A percentile compares a stretch with the other conserved stretches of the same genome.
These are phyloP conservation scores for Trichoderma atrobrunneum DNA, from an alignment of 2,329 filamentous ascomycete genomes.

Conservation along the genomic window DNA sequence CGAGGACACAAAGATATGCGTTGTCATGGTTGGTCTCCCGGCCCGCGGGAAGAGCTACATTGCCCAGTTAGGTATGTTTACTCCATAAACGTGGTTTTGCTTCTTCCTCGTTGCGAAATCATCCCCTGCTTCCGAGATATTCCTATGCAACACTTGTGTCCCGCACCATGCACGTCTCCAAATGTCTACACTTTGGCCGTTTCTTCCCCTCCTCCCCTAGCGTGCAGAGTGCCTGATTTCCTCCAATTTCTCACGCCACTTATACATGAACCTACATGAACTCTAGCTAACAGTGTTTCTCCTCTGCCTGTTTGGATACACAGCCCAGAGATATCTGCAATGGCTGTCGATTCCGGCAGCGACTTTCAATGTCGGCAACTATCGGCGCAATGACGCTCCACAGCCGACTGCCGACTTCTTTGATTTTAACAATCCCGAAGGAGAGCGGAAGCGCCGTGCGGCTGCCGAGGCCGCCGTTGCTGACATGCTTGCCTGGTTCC, in stretches of 20 bases:
- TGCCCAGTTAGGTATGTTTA: conserved; percentile 79
- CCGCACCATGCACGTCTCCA: not conserved
- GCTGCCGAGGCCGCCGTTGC: conserved; percentile 88
- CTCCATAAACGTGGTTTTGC: not conserved
- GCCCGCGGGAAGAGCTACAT: conserved; percentile 97
- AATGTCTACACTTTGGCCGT: not conserved
- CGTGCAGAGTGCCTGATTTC: not conserved
- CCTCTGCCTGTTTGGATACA: conserved; percentile 1
- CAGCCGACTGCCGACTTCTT: conserved; percentile 95
- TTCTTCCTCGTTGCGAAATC: not conserved
- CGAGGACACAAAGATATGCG: conserved; percentile 94
- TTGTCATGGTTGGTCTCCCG: conserved; percentile 97
- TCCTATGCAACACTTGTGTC: not conserved
- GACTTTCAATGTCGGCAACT: conserved; percentile 97
- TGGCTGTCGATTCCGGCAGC: conserved; percentile 94
- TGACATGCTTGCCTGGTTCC: conserved; percentile 95
- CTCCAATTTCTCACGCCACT: conserved; percentile 15
- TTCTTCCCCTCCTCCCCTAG: conserved; percentile 5
- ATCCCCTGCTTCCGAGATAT: not conserved
- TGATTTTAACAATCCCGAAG: conserved; percentile 83
- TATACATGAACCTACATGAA: not conserved
- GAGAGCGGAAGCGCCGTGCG: conserved; percentile 81
- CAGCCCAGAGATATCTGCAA: conserved; percentile 88
- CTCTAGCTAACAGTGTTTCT: not conserved
- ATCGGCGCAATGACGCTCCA: conserved; percentile 84